Percentiles rank a stretch among this genome's conserved stretches.
phyloP scores from a whole-genome alignment of 345 rosid species.

The Durio zibethinus region DNA sequence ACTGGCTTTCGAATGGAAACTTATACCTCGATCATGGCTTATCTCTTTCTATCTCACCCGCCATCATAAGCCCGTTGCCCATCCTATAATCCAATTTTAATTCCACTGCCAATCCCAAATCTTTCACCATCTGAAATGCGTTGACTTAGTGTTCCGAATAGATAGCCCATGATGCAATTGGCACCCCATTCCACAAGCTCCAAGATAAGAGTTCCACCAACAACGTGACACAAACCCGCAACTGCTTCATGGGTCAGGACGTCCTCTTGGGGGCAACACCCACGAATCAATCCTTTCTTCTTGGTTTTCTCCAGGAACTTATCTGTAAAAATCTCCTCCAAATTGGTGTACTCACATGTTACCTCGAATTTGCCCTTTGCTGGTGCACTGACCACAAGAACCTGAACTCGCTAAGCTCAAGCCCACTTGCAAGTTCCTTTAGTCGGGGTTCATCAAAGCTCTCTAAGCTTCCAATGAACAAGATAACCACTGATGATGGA shows the following conservation, averaged over 20 bases:
- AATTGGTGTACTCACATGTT: background rate
- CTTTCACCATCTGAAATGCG: background rate
- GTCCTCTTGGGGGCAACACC: background rate
- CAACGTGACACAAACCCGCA: background rate
- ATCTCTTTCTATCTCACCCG: background rate
- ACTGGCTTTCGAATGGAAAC: too few relatives aligned
- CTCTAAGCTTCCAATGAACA: background rate
- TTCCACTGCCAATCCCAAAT: background rate
- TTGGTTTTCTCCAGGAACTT: background rate
- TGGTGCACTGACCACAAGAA: background rate
- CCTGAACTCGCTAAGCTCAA: background rate
- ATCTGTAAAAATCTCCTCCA: background rate
- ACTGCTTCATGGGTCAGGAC: background rate
- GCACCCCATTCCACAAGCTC: background rate
- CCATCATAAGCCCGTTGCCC: background rate
- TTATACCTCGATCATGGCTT: too few relatives aligned
- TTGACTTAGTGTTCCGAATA: background rate
- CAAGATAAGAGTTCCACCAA: background rate
- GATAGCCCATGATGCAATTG: background rate
- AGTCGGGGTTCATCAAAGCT: background rate
- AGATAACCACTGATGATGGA: background rate
- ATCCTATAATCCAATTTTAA: background rate
- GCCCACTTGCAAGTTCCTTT: background rate
- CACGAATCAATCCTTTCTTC: background rate
- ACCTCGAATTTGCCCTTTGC: background rate